A percentile compares a stretch with the other conserved stretches of the same genome.
phyloP scores from a whole-genome alignment of 202 grass and related monocot genomes.

The Saccharum hybrid region DNA sequence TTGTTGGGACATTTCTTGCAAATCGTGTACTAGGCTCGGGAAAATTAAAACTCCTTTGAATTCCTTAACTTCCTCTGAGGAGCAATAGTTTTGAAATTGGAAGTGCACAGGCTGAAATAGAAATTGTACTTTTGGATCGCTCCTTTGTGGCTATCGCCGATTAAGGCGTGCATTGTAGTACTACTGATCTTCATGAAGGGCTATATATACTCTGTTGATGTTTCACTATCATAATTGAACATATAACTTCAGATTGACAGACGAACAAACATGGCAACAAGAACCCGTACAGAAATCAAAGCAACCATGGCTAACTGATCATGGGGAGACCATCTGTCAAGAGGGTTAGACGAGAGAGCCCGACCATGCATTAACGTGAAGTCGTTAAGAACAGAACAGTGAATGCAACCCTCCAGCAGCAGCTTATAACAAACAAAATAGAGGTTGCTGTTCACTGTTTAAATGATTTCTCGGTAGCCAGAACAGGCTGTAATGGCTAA shows the following conservation, averaged over 20 bases:
- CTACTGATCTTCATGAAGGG: not conserved
- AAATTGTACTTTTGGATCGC: not conserved
- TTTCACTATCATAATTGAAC: constrained; percentile 34
- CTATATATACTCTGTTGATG: not conserved
- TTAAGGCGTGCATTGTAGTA: constrained; percentile 16
- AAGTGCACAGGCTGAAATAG: not conserved
- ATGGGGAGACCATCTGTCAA: not conserved
- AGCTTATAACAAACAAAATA: not conserved
- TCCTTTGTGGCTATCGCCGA: not conserved
- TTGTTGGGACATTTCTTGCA: not conserved
- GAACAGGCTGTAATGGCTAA: not conserved
- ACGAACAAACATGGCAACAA: constrained; percentile 11
- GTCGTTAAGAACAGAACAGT: not conserved
- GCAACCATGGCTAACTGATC: not conserved
- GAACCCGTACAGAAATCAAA: not conserved
- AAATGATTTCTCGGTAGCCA: not conserved
- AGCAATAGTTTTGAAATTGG: not conserved
- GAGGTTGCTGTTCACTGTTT: not conserved
- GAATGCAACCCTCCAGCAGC: not conserved
- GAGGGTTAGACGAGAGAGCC: not conserved
- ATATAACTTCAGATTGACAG: constrained; percentile 10
- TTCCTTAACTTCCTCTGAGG: not conserved
- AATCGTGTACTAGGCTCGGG: too few relatives aligned
- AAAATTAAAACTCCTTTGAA: not conserved
- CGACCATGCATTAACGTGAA: constrained; percentile 35